Evolutionary conservation across 2,329 filamentous ascomycete species (phyloP).

Genomic region (Phoma sp.): DNA sequence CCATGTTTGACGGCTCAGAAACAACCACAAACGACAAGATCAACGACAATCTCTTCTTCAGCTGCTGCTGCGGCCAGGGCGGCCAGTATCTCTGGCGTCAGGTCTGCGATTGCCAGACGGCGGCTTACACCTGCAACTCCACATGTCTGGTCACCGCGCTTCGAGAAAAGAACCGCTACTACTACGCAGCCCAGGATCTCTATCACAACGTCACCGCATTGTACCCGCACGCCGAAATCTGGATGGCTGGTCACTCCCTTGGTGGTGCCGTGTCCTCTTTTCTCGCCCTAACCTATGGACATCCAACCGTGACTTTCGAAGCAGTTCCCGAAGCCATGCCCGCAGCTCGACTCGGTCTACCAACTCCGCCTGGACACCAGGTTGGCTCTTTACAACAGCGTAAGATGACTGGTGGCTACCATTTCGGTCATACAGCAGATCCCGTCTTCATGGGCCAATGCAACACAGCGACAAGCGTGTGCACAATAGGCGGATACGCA

Average conservation of each 20-base stretch:
- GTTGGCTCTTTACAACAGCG: constrained; percentile 69
- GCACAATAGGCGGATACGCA: constrained; percentile 90
- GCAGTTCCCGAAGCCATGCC: constrained; percentile 90
- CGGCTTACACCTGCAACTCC: constrained; percentile 88
- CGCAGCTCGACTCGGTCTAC: constrained; percentile 82
- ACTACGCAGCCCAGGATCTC: constrained; percentile 84
- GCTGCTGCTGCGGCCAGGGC: constrained; percentile 95
- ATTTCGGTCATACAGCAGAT: constrained; percentile 95
- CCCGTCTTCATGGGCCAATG: constrained; percentile 94
- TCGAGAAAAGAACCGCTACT: constrained; percentile 85
- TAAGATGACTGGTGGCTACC: constrained; percentile 75
- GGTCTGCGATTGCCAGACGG: constrained; percentile 90
- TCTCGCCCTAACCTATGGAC: constrained; percentile 86
- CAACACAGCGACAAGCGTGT: constrained; percentile 86
- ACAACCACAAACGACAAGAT: constrained; percentile 97
- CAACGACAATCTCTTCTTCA: constrained; percentile 98
- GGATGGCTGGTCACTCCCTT: constrained; percentile 91
- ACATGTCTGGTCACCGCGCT: constrained; percentile 83
- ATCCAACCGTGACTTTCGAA: constrained; percentile 91
- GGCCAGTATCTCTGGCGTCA: constrained; percentile 89
- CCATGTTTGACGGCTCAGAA: constrained; percentile 94
- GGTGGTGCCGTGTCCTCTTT: constrained; percentile 90
- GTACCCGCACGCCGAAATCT: constrained; percentile 84
- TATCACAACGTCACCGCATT: constrained; percentile 91
- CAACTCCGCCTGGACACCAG: constrained; percentile 79